These are phyloP conservation scores for Fusarium pseudoanthophilum DNA, from an alignment of 2,329 filamentous ascomycete species.

Conservation along the genomic window DNA sequence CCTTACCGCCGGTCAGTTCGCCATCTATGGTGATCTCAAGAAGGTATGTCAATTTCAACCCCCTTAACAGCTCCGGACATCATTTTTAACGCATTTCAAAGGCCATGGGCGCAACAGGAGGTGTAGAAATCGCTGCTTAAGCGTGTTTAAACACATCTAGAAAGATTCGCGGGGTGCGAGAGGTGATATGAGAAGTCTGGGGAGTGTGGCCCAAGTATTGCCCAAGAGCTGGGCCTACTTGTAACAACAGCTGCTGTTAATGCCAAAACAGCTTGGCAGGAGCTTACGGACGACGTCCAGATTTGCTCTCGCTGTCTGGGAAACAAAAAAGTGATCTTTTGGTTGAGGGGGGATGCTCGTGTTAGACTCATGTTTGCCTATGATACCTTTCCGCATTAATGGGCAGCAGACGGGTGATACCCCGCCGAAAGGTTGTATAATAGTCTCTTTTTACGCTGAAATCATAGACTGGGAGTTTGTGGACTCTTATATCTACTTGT, in stretches of 20 bases:
- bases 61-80: background rate
- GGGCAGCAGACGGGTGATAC: constrained; percentile 43
- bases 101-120: constrained; percentile 73
- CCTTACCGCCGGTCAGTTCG: constrained; percentile 83
- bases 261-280: constrained; percentile 31
- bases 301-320: constrained; percentile 31
- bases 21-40: constrained; percentile 78
- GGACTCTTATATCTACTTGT: constrained; percentile 24
- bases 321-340: constrained; percentile 40
- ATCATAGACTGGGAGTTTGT: constrained; percentile 41
- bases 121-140: constrained; percentile 72
- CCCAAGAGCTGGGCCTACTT: constrained; percentile 43
- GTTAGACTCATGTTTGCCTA: constrained; percentile 42
- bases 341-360: constrained; percentile 33
- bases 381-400: constrained; percentile 40
- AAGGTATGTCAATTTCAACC: constrained; percentile 4
- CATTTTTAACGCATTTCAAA: background rate
- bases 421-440: constrained; percentile 43
- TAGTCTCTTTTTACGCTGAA: constrained; percentile 43
- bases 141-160: background rate
- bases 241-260: constrained; percentile 22
- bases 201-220: constrained; percentile 25
- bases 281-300: constrained; percentile 29
- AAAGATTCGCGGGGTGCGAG: constrained; percentile 16
- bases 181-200: constrained; percentile 23